phyloP scores from a whole-genome alignment of 2,329 filamentous ascomycete species.

The Apiospora malaysiana region DNA sequence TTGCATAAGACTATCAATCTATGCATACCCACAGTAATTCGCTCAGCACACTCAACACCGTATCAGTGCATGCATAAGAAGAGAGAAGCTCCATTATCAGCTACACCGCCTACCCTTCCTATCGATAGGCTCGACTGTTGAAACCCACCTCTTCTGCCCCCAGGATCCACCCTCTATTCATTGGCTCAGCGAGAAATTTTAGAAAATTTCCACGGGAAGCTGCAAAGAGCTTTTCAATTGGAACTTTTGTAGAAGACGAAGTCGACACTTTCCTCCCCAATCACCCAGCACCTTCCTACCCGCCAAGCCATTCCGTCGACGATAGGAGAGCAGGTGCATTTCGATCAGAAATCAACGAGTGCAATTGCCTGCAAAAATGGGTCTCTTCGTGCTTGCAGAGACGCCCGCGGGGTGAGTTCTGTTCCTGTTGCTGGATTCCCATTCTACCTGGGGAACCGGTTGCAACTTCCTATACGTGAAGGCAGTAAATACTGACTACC shows the following conservation, averaged over 20 bases:
- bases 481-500: constrained; percentile 30
- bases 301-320: constrained; percentile 7
- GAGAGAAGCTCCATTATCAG: not conserved
- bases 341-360: not conserved
- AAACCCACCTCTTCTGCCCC: constrained; percentile 15
- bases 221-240: constrained; percentile 18
- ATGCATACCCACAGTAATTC: not conserved
- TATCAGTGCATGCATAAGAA: not conserved
- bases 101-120: not conserved
- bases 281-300: constrained; percentile 15
- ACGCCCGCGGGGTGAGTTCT: constrained; percentile 77
- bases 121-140: not conserved
- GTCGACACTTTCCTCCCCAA: constrained; percentile 4
- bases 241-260: constrained; percentile 17
- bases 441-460: constrained; percentile 14
- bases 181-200: constrained; percentile 17
- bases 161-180: constrained; percentile 11
- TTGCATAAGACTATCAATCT: constrained; percentile 2
- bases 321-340: constrained; percentile 7
- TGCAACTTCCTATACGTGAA: constrained; percentile 23
- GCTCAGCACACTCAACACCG: no score
- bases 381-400: constrained; percentile 91
- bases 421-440: not conserved
- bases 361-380: constrained; percentile 62
- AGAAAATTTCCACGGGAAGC: constrained; percentile 19